Evolutionary conservation across 2,329 filamentous ascomycete genomes (phyloP).

Genomic region (Ambrosiella beaveri): DNA sequence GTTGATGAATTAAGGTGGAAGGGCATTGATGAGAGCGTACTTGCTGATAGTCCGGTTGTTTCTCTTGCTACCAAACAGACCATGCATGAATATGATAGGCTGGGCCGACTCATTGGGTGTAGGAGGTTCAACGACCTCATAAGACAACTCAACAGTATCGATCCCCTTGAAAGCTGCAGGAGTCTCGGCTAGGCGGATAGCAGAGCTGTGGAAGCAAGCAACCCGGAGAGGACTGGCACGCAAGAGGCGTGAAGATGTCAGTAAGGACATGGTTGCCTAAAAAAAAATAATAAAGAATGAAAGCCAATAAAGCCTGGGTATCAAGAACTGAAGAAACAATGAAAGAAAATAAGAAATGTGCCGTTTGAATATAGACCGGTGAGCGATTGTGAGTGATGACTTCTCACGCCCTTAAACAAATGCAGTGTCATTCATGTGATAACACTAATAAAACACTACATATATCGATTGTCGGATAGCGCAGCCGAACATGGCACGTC

Average conservation of each 20-base stretch:
- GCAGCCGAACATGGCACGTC: too few relatives aligned
- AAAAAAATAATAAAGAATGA: background rate
- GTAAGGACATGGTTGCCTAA: background rate
- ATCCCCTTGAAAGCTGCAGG: slow-evolving; percentile 6
- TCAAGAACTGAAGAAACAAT: background rate
- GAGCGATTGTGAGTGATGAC: too few relatives aligned
- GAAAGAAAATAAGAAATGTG: too few relatives aligned
- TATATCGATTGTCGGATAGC: too few relatives aligned
- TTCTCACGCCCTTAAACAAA: too few relatives aligned
- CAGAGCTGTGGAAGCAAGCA: slow-evolving; percentile 6
- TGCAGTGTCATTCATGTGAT: too few relatives aligned
- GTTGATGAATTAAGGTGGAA: background rate
- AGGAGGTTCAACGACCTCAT: slow-evolving; percentile 47
- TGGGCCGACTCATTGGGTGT: slow-evolving; percentile 24
- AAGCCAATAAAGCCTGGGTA: background rate
- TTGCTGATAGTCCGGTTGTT: slow-evolving; percentile 92
- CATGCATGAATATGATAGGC: slow-evolving; percentile 79
- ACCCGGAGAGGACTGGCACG: background rate
- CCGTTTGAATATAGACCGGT: too few relatives aligned
- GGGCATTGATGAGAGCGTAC: slow-evolving; percentile 35
- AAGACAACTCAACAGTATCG: slow-evolving; percentile 31
- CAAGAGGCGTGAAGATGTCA: background rate
- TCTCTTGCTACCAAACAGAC: slow-evolving; percentile 85
- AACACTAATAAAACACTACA: too few relatives aligned
- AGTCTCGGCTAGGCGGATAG: background rate